Percentiles rank a stretch among this genome's conserved stretches.
Evolutionary conservation across 441 rosid species (phyloP).

Genomic region (Aleurites moluccanus): DNA sequence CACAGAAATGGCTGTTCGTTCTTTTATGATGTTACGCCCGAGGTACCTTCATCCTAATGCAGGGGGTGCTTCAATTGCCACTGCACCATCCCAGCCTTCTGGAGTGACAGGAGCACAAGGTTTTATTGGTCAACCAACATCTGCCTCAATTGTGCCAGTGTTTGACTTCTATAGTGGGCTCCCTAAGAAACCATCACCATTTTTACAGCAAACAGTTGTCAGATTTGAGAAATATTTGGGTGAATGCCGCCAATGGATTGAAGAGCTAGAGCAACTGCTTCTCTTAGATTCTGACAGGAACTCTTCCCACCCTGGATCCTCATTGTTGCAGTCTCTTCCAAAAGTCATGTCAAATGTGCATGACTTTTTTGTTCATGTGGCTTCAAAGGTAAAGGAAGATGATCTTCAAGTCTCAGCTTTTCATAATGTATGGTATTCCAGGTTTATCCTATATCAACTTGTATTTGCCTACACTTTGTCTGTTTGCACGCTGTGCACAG

Average conservation of each 20-base stretch:
- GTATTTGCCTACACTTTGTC: not conserved
- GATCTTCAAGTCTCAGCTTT: not conserved
- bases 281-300: slow-evolving; percentile 71
- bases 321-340: slow-evolving; percentile 84
- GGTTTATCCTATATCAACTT: not conserved
- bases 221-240: slow-evolving; percentile 90
- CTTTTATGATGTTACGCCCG: slow-evolving; percentile 81
- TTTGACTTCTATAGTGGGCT: slow-evolving; percentile 89
- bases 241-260: slow-evolving; percentile 91
- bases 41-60: slow-evolving; percentile 62
- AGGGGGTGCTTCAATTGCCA: slow-evolving; percentile 49
- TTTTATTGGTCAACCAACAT: slow-evolving; percentile 56
- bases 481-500: not conserved
- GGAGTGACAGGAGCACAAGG: slow-evolving; percentile 51
- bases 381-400: slow-evolving; percentile 75
- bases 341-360: slow-evolving; percentile 90
- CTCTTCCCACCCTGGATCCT: slow-evolving; percentile 46
- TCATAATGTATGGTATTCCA: not conserved
- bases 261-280: slow-evolving; percentile 89
- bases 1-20: slow-evolving; percentile 84
- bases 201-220: slow-evolving; percentile 73
- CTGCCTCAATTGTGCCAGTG: slow-evolving; percentile 57
- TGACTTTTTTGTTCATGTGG: slow-evolving; percentile 92
- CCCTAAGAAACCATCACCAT: slow-evolving; percentile 90
- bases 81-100: slow-evolving; percentile 62